Base-by-base conservation (phyloP, 371 early-diverging fungal genomes). In the Mucor velutinosus region DNA sequence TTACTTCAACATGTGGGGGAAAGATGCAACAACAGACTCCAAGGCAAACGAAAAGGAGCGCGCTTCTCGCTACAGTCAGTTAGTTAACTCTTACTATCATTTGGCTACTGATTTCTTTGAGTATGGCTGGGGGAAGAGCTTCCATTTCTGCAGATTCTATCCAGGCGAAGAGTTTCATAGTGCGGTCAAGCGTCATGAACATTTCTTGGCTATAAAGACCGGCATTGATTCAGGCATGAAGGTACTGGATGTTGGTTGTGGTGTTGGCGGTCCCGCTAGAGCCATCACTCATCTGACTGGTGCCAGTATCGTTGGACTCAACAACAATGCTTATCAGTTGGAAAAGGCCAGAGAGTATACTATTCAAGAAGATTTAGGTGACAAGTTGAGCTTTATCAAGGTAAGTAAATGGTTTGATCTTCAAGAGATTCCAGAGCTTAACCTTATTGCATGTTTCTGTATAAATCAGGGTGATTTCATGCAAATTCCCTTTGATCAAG, bases 241-340 rank as follows among this genome's bases (percentile, higher is more conserved):
- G 61, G 92, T 94, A 2, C 81, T 93, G 61, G 97, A 96, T 74
- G 90, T 95, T 37, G 96, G 96, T 30, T 94, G 96, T 73, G 96
- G 96, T 72, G 95, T 95, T 49, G 95, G 97, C 69, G 97, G 97
- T 15, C 97, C 97, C 17, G 90, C 94, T 39, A 92, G 97, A 63
- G 96, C 96, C 69, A 93, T 96, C 72, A 88, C 90, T 61, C 89
- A 91, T 69, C 93, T 96, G 72, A 88, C 93, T 23, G 97, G 95
- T 32, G 94, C 95, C 37, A 90, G 91, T 69, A 81, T 97, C 64
- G 92, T 92, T 14, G 97, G 97, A 15, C 78, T 97, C 60, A 97
- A 97, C 83, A 97, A 97, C 88, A 97, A 97, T 76, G 93, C 92
- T 58, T 97, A 97, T 76, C 97, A 97, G 81, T 83, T 97, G 51